phyloP scores from a whole-genome alignment of 2,329 filamentous ascomycete genomes.

The Diaporthe australafricana region DNA sequence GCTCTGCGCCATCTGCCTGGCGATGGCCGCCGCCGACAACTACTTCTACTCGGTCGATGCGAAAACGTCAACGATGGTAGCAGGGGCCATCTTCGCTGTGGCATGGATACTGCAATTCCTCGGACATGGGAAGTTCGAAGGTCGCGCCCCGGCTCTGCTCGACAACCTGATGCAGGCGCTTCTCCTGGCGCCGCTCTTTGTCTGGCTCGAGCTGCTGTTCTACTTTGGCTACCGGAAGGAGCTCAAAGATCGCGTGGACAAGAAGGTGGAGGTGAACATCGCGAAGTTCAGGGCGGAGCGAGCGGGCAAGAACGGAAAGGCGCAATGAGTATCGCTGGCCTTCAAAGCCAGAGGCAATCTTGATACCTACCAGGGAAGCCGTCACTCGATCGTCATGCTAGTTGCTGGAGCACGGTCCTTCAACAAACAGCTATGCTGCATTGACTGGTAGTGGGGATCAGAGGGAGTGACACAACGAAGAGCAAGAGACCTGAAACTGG shows the following conservation, averaged over 20 bases:
- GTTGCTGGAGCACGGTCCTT: neutral
- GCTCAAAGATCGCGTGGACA: slow-evolving; percentile 83
- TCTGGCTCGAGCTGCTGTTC: slow-evolving; percentile 96
- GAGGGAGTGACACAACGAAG: neutral
- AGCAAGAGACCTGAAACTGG: neutral
- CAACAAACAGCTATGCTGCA: neutral
- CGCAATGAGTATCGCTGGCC: slow-evolving; percentile 51
- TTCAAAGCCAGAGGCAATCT: no score
- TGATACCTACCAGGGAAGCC: neutral
- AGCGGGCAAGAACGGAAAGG: slow-evolving; percentile 61
- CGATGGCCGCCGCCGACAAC: slow-evolving; percentile 79
- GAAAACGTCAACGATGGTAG: slow-evolving; percentile 63
- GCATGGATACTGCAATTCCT: slow-evolving; percentile 92
- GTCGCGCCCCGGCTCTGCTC: slow-evolving; percentile 86
- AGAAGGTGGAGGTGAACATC: slow-evolving; percentile 80
- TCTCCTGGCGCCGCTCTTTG: slow-evolving; percentile 94
- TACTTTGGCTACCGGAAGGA: slow-evolving; percentile 89
- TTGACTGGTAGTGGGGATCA: neutral
- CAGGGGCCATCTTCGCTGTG: slow-evolving; percentile 75
- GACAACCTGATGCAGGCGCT: slow-evolving; percentile 94
- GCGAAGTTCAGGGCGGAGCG: slow-evolving; percentile 76
- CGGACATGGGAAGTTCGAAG: slow-evolving; percentile 90
- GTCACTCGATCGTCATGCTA: neutral
- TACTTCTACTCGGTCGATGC: slow-evolving; percentile 73
- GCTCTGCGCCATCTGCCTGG: slow-evolving; percentile 81